phyloP scores from a whole-genome alignment of 2,329 filamentous ascomycete species.

The Fusarium bactridioides region DNA sequence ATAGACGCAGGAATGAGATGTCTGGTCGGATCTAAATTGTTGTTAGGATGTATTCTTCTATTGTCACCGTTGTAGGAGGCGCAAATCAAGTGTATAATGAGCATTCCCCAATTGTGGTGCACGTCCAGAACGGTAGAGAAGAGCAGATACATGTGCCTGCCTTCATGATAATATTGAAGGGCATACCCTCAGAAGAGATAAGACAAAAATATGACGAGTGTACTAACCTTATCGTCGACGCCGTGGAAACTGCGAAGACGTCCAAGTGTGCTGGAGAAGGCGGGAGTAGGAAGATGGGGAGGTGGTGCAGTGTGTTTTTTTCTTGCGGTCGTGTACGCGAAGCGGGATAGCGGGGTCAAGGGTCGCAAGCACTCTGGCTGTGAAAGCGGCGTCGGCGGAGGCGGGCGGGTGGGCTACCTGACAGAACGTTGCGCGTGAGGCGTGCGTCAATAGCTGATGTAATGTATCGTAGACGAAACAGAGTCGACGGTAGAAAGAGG shows the following conservation, averaged over 20 bases:
- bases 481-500: slow-evolving; percentile 29
- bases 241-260: slow-evolving; percentile 35
- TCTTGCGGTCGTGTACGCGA: slow-evolving; percentile 42
- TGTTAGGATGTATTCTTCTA: slow-evolving; percentile 4
- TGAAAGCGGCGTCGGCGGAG: slow-evolving; percentile 35
- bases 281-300: slow-evolving; percentile 31
- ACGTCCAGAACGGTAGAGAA: slow-evolving; percentile 3
- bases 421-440: slow-evolving; percentile 31
- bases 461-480: slow-evolving; percentile 16
- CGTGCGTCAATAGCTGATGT: slow-evolving; percentile 29
- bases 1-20: slow-evolving; percentile 5
- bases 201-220: not conserved
- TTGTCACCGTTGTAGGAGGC: not conserved
- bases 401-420: slow-evolving; percentile 22
- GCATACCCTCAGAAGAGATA: not conserved
- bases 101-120: slow-evolving; percentile 9
- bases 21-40: slow-evolving; percentile 10
- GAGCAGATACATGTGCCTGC: not conserved
- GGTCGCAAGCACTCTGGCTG: slow-evolving; percentile 38
- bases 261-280: slow-evolving; percentile 29
- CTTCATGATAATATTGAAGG: not conserved
- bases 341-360: slow-evolving; percentile 47
- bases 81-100: slow-evolving; percentile 15
- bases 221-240: slow-evolving; percentile 40
- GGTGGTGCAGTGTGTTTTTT: slow-evolving; percentile 42